These are phyloP conservation scores for Vinca minor DNA, from an alignment of 257 asterid genomes.

Conservation along the genomic window DNA sequence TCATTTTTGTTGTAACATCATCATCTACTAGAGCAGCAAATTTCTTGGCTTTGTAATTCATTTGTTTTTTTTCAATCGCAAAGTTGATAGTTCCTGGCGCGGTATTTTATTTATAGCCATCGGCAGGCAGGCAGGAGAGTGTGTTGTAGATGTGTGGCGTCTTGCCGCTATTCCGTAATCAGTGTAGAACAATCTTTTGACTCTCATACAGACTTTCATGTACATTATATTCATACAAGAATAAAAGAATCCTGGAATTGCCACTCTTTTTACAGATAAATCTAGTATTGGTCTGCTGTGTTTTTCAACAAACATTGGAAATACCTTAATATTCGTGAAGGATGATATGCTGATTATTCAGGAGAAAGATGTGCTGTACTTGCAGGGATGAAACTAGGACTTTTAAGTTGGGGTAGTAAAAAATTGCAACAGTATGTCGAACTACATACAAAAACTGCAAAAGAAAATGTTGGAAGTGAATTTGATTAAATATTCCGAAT, in stretches of 20 bases:
- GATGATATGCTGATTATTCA: too few relatives aligned
- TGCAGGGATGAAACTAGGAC: too few relatives aligned
- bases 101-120: constrained; percentile 11
- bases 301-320: too few relatives aligned
- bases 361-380: too few relatives aligned
- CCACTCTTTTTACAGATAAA: not conserved
- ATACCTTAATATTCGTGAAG: too few relatives aligned
- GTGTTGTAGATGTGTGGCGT: not conserved
- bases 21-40: constrained; percentile 11
- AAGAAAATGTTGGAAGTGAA: too few relatives aligned
- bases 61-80: constrained; percentile 2
- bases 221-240: constrained; percentile 2
- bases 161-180: not conserved
- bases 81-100: not conserved
- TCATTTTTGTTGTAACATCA: constrained; percentile 46
- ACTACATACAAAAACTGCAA: too few relatives aligned
- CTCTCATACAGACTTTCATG: not conserved
- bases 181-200: not conserved
- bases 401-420: too few relatives aligned
- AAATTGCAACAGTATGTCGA: too few relatives aligned
- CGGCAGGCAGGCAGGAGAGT: not conserved
- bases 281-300: too few relatives aligned
- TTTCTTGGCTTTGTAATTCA: not conserved
- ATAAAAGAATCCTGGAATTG: not conserved
- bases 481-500: too few relatives aligned